phyloP scores from a whole-genome alignment of 2,329 filamentous ascomycete species.

The Graphiopsis chlorocephala region DNA sequence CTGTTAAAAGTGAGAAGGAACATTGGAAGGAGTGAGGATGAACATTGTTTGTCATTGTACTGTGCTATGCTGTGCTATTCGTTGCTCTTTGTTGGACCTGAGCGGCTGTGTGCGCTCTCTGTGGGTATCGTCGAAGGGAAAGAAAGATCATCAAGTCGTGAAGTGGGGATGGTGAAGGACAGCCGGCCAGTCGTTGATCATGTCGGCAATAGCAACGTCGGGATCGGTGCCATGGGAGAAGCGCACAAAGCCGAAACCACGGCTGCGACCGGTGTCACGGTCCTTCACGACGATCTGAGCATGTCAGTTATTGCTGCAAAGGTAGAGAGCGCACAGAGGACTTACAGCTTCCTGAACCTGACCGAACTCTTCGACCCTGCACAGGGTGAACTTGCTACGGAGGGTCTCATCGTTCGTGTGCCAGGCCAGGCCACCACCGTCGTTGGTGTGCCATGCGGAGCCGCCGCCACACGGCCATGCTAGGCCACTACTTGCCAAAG shows the following conservation, averaged over 20 bases:
- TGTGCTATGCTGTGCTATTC: background rate
- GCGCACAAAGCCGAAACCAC: conserved; percentile 94
- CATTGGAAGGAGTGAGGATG: background rate
- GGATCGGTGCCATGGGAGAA: conserved; percentile 75
- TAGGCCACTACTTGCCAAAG: background rate
- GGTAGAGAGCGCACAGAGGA: conserved; percentile 29
- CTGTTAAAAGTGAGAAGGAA: background rate
- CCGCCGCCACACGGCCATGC: background rate
- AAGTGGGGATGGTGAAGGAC: background rate
- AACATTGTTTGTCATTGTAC: background rate
- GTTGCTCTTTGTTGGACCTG: background rate
- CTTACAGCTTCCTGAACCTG: conserved; percentile 91
- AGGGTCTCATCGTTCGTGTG: conserved; percentile 90
- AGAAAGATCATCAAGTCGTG: background rate
- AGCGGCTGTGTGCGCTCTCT: background rate
- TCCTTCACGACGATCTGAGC: conserved; percentile 83
- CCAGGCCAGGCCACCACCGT: conserved; percentile 86
- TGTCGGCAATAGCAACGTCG: conserved; percentile 69
- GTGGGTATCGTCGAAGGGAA: background rate
- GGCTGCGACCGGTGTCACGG: conserved; percentile 91
- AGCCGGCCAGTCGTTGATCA: conserved; percentile 66
- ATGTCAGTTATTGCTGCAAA: conserved; percentile 15
- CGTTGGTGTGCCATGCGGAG: background rate
- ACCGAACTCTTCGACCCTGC: conserved; percentile 85
- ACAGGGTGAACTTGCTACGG: conserved; percentile 88